A percentile compares a stretch with the other conserved stretches of the same genome.
These are phyloP conservation scores for Naganishia sp. DNA, from an alignment of 1,284 basidiomycete genomes.

Conservation along the genomic window DNA sequence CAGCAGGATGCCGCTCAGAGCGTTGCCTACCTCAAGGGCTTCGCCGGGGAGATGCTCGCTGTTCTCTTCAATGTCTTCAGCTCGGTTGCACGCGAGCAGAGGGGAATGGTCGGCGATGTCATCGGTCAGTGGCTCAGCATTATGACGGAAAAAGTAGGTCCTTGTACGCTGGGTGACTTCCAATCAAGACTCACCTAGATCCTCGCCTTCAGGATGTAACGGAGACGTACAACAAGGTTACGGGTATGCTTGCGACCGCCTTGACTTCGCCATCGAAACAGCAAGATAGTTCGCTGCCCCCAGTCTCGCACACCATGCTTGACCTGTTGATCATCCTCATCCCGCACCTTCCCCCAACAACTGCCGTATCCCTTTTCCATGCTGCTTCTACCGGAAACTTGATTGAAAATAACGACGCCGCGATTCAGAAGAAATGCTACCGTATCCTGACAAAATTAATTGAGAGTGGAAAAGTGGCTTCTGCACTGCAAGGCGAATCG, in stretches of 20 bases:
- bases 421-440: slow-evolving; percentile 94
- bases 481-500: slow-evolving; percentile 57
- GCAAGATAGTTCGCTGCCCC: slow-evolving; percentile 48
- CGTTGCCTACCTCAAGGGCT: slow-evolving; percentile 69
- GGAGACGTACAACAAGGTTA: slow-evolving; percentile 78
- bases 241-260: slow-evolving; percentile 73
- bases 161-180: slow-evolving; percentile 2
- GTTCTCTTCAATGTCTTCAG: slow-evolving; percentile 97
- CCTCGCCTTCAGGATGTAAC: slow-evolving; percentile 63
- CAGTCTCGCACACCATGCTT: slow-evolving; percentile 75
- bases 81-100: slow-evolving; percentile 72
- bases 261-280: slow-evolving; percentile 51
- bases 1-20: slow-evolving; percentile 68
- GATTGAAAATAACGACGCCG: slow-evolving; percentile 69
- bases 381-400: slow-evolving; percentile 50
- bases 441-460: slow-evolving; percentile 76
- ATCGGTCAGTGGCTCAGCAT: slow-evolving; percentile 84
- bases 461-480: slow-evolving; percentile 61
- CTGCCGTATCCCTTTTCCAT: slow-evolving; percentile 67
- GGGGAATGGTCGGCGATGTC: slow-evolving; percentile 83
- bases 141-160: slow-evolving; percentile 66
- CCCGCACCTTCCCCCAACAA: slow-evolving; percentile 67
- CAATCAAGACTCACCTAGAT: not conserved
- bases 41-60: slow-evolving; percentile 89
- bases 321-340: slow-evolving; percentile 86